Evolutionary conservation across 495 filamentous ascomycete species (phyloP).

Genomic region (Tuber borchii): DNA sequence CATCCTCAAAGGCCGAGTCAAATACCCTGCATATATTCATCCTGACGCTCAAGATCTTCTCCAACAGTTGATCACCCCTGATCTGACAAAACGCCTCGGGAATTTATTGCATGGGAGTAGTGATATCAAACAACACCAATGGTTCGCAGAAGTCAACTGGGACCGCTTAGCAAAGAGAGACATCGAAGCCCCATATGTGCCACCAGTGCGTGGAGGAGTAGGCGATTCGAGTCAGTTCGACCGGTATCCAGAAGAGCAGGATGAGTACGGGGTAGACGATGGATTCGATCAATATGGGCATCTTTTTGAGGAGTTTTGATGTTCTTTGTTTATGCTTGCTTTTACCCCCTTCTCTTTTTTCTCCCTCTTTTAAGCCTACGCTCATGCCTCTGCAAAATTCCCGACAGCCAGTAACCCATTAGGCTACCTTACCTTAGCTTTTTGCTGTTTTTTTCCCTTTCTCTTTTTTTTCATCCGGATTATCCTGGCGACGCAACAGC

Average conservation of each 20-base stretch:
- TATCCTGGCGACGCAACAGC: slow-evolving; percentile 1
- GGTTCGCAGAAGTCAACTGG: slow-evolving; percentile 98
- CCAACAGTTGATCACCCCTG: slow-evolving; percentile 83
- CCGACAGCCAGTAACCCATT: not conserved
- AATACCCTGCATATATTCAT: slow-evolving; percentile 92
- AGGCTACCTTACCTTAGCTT: slow-evolving; percentile 10
- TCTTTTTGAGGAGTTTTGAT: slow-evolving; percentile 67
- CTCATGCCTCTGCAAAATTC: not conserved
- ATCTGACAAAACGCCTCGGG: slow-evolving; percentile 89
- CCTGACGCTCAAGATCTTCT: slow-evolving; percentile 89
- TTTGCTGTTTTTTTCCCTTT: not conserved
- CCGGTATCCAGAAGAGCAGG: slow-evolving; percentile 92
- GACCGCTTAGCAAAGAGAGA: slow-evolving; percentile 87
- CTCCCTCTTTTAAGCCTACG: not conserved
- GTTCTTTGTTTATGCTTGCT: slow-evolving; percentile 19
- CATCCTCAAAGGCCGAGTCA: slow-evolving; percentile 84
- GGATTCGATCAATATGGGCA: slow-evolving; percentile 55
- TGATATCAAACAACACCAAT: slow-evolving; percentile 90
- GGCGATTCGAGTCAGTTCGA: slow-evolving; percentile 98
- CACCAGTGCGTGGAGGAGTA: slow-evolving; percentile 85
- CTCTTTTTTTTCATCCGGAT: not conserved
- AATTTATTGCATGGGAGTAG: slow-evolving; percentile 87
- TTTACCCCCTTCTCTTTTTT: slow-evolving; percentile 16
- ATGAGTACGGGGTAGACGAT: slow-evolving; percentile 57
- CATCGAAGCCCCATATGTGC: slow-evolving; percentile 96